A percentile compares a stretch with the other conserved stretches of the same genome.
phyloP scores from a whole-genome alignment of 495 filamentous ascomycete genomes.

The Peziza echinospora region DNA sequence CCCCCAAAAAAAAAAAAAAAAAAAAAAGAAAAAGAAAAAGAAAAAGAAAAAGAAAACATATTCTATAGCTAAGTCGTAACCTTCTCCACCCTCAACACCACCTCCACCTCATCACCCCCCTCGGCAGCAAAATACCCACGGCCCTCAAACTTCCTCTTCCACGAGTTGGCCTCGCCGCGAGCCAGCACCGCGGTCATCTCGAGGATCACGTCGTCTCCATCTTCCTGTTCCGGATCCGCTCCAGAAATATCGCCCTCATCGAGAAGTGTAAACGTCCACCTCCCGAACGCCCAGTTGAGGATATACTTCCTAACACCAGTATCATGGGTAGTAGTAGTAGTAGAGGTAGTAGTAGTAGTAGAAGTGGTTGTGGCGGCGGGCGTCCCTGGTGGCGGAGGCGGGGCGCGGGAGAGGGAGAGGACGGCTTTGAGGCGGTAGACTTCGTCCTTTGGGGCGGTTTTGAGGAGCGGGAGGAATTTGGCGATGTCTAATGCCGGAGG shows the following conservation, averaged over 20 bases:
- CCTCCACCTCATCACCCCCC: slow-evolving; percentile 21
- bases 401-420: slow-evolving; percentile 33
- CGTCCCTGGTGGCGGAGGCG: slow-evolving; percentile 21
- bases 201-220: slow-evolving; percentile 26
- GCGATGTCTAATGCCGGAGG: slow-evolving; percentile 34
- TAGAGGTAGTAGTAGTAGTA: slow-evolving; percentile 2
- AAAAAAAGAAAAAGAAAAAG: no score
- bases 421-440: slow-evolving; percentile 91
- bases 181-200: slow-evolving; percentile 72
- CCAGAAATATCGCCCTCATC: slow-evolving; percentile 16
- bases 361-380: slow-evolving; percentile 3
- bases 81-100: slow-evolving; percentile 24
- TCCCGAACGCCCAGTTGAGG: slow-evolving; percentile 91
- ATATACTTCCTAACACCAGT: no score
- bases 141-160: slow-evolving; percentile 62
- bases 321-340: no score
- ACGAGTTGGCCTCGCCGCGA: slow-evolving; percentile 64
- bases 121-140: slow-evolving; percentile 35
- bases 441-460: slow-evolving; percentile 61
- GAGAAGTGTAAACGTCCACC: slow-evolving; percentile 68
- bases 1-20: no score
- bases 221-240: slow-evolving; percentile 21
- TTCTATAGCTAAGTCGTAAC: no score
- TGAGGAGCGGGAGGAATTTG: slow-evolving; percentile 44
- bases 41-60: no score